Evolutionary conservation across 805 yeast species (phyloP).

Genomic region (Ogataea pilisensis): DNA sequence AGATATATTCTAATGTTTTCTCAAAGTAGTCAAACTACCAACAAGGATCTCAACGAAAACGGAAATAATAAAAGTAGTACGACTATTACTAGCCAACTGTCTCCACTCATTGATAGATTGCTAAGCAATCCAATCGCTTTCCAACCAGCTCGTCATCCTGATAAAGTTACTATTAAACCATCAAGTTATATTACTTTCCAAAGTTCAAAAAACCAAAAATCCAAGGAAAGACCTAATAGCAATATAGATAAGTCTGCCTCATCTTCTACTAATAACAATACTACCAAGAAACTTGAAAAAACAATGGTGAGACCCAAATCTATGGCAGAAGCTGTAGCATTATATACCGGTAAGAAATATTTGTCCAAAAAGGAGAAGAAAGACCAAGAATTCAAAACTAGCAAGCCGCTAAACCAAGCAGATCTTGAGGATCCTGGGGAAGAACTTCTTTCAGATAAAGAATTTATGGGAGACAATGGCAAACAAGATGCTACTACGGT

Average conservation of each 20-base stretch:
- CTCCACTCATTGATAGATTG: conserved; percentile 62
- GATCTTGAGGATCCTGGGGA: not conserved
- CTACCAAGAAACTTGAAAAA: conserved; percentile 7
- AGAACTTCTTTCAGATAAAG: conserved; percentile 10
- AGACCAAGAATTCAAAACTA: conserved; percentile 21
- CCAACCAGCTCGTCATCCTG: conserved; percentile 55
- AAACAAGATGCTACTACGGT: conserved; percentile 3
- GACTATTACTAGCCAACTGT: conserved; percentile 15
- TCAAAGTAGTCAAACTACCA: not conserved
- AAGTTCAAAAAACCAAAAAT: conserved; percentile 19
- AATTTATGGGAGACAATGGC: conserved; percentile 3
- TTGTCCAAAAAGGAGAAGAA: conserved; percentile 43
- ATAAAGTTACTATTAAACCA: conserved; percentile 42
- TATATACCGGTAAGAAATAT: conserved; percentile 52
- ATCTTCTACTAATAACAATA: not conserved
- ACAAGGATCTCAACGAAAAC: not conserved
- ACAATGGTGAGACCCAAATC: conserved; percentile 36
- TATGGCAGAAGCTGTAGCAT: conserved; percentile 57
- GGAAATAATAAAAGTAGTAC: conserved; percentile 2
- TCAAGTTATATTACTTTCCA: conserved; percentile 42
- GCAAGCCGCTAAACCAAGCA: conserved; percentile 4
- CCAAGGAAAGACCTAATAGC: conserved; percentile 1
- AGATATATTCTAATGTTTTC: not conserved
- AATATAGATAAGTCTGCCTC: not conserved
- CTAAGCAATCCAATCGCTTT: conserved; percentile 60